These are phyloP conservation scores for Colletotrichum liaoningense DNA, from an alignment of 2,329 filamentous ascomycete species.

Conservation along the genomic window DNA sequence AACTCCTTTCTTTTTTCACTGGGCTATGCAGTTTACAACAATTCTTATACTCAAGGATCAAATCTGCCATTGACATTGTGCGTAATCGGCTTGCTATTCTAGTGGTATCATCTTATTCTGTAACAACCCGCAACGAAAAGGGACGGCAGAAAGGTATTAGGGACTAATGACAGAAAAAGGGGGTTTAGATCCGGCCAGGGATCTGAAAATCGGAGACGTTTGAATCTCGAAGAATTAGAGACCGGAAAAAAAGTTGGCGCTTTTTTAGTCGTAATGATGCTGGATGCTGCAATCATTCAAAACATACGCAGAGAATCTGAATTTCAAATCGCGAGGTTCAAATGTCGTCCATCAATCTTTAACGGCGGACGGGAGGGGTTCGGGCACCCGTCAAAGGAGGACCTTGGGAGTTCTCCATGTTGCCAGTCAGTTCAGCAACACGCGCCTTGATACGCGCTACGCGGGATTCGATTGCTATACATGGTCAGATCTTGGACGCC, in stretches of 20 bases:
- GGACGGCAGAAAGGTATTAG: slow-evolving; percentile 29
- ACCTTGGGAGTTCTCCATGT: slow-evolving; percentile 71
- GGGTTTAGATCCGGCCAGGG: slow-evolving; percentile 20
- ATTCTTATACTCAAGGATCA: background rate
- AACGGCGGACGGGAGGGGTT: slow-evolving; percentile 29
- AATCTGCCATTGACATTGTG: slow-evolving; percentile 28
- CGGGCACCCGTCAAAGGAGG: slow-evolving; percentile 42
- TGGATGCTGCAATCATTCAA: slow-evolving; percentile 9
- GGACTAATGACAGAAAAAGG: slow-evolving; percentile 12
- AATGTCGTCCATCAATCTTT: background rate
- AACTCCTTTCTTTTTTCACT: background rate
- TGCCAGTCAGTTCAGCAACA: slow-evolving; percentile 91
- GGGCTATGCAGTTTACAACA: background rate
- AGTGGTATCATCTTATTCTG: slow-evolving; percentile 38
- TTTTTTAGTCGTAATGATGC: slow-evolving; percentile 4
- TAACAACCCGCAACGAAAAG: slow-evolving; percentile 34
- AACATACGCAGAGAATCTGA: background rate
- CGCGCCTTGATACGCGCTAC: slow-evolving; percentile 98
- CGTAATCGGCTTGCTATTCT: slow-evolving; percentile 35
- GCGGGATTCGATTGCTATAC: slow-evolving; percentile 90
- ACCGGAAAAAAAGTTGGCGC: slow-evolving; percentile 5
- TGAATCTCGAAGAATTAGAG: slow-evolving; percentile 17
- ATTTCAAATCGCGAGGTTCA: background rate
- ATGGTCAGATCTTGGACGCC: slow-evolving; percentile 40
- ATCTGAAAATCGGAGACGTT: slow-evolving; percentile 6